These are phyloP conservation scores for Amanita muscaria DNA, from an alignment of 768 basidiomycete species.

Conservation along the genomic window DNA sequence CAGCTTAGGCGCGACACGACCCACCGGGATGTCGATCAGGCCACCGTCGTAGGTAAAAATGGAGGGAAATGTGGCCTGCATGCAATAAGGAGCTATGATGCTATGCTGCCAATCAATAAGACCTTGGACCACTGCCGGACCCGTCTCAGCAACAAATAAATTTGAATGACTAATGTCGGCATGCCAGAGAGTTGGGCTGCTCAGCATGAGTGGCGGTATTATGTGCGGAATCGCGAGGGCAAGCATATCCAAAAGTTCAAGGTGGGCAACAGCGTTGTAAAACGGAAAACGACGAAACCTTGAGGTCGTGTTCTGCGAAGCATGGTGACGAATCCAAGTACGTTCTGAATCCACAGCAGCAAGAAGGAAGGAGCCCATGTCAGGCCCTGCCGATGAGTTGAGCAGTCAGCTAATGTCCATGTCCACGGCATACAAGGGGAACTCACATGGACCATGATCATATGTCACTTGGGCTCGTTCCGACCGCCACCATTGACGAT, in stretches of 20 bases:
- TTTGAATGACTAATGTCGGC: conserved; percentile 20
- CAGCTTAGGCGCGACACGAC: background rate
- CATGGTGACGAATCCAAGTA: background rate
- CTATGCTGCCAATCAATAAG: conserved; percentile 24
- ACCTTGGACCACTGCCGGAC: conserved; percentile 14
- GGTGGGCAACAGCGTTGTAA: conserved; percentile 16
- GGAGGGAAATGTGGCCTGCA: conserved; percentile 9
- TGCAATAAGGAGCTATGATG: conserved; percentile 12
- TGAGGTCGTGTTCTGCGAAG: background rate
- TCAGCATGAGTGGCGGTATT: conserved; percentile 14
- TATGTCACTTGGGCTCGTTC: conserved; percentile 17
- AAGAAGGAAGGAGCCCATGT: conserved; percentile 14
- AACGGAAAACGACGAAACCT: conserved; percentile 10
- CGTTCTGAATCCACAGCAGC: conserved; percentile 7
- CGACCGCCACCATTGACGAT: conserved; percentile 21
- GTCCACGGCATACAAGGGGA: conserved; percentile 4
- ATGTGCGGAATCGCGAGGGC: conserved; percentile 17
- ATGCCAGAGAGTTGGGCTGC: conserved; percentile 21
- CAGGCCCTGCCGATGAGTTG: conserved; percentile 9
- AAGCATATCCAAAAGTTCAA: conserved; percentile 15
- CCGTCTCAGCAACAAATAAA: conserved; percentile 17
- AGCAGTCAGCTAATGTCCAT: conserved; percentile 6
- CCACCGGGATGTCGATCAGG: conserved; percentile 3
- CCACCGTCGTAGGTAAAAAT: conserved; percentile 11
- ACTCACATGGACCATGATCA: conserved; percentile 26